Evolutionary conservation across 1,139 yeast species (phyloP).

Genomic region (Petasospora fabianii): DNA sequence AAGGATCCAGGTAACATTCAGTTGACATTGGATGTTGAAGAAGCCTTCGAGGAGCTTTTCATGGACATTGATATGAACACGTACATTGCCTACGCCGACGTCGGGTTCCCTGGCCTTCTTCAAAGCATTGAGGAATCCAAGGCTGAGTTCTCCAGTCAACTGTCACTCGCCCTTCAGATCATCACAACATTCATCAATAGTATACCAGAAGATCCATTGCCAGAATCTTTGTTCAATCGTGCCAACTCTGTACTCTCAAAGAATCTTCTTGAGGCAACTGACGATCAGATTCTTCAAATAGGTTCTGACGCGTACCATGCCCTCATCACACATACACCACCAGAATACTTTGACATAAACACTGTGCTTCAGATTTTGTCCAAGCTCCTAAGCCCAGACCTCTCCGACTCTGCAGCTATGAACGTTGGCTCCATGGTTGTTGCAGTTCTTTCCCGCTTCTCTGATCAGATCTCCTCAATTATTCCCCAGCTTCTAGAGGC

Average conservation of each 20-base stretch:
- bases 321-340: constrained; percentile 49
- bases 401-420: constrained; percentile 77
- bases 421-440: constrained; percentile 68
- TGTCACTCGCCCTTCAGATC: constrained; percentile 65
- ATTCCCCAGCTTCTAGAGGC: constrained; percentile 66
- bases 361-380: constrained; percentile 60
- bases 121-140: constrained; percentile 14
- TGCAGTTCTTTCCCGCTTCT: constrained; percentile 60
- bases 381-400: constrained; percentile 64
- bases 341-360: constrained; percentile 45
- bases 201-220: constrained; percentile 26
- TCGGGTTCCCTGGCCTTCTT: constrained; percentile 29
- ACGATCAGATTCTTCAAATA: constrained; percentile 74
- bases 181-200: constrained; percentile 48
- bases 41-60: constrained; percentile 59
- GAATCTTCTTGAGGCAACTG: constrained; percentile 38
- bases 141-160: constrained; percentile 33
- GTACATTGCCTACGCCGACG: constrained; percentile 38
- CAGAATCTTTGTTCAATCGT: constrained; percentile 5
- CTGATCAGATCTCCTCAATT: constrained; percentile 41
- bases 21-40: constrained; percentile 53
- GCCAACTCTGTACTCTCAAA: constrained; percentile 8
- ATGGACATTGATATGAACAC: constrained; percentile 41
- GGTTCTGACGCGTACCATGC: constrained; percentile 73
- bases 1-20: constrained; percentile 76